Base-by-base conservation (phyloP, 495 filamentous ascomycete genomes). In the Penicillium coprophilum region DNA sequence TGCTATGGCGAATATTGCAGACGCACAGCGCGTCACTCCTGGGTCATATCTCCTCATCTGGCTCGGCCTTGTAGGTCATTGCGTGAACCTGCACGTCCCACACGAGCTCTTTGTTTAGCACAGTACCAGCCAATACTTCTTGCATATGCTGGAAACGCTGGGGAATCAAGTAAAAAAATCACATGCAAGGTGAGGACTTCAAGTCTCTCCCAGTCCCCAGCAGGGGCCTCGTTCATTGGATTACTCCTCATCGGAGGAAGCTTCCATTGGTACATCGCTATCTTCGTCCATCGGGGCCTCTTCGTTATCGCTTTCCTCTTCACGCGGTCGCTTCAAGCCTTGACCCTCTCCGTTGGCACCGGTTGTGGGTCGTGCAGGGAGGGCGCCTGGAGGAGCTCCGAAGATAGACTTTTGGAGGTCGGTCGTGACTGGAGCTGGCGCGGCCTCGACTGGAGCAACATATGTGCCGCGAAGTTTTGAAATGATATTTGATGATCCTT, bases 381-480 rank as follows among this genome's bases (percentile, higher is more conserved):
- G 57, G 20, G 79, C 65, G 9, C 78, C 67, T 11, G 85, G 83
- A 39, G 87, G 86, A 4, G 82, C 83, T 58, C 83, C 85, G 70
- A 94, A 93, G 53, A 94, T 92, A 54, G 85, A 88, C 63, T 90
- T 88, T 65, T 92, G 89, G 11, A 90, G 75, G 53, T 91, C 89
- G 3, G 85, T 90, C 27, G 88, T 82, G 39, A 80, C 82, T 32
- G 80, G 79, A n/a, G 71, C 79, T 15, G 77, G 79, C 6, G 73
- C 77, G 6, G 77, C 71, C 17, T 74, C 76, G 8, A 72, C 67
- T 15, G 90, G 85, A 54, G 84, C 78, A 49, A 83, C 82, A 70
- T 91, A 96, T 24, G 90, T 95, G 41, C 94, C 95, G 61, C 96
- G 92, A 38, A 97, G 81, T 69, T 93, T 95, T 12, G 89, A 85